These are phyloP conservation scores for Ascoidea asiatica DNA, from an alignment of 805 yeast genomes.

Conservation along the genomic window DNA sequence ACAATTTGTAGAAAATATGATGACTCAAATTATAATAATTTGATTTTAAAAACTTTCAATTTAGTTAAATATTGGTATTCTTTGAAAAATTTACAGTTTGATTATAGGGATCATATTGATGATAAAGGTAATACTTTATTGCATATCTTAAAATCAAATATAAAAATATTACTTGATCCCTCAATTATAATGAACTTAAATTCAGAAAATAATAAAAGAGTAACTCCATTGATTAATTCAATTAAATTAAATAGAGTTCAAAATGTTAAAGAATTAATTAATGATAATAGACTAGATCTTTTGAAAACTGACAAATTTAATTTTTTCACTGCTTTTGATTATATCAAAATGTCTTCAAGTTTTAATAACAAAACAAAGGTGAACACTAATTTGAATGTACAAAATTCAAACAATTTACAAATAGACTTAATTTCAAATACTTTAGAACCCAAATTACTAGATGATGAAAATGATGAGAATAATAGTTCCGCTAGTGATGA, in stretches of 20 bases:
- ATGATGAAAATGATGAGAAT: constrained; percentile 7
- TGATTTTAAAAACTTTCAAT: constrained; percentile 33
- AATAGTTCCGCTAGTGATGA: constrained; percentile 3
- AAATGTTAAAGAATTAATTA: constrained; percentile 38
- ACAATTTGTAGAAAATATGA: constrained; percentile 72
- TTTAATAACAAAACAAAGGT: neutral
- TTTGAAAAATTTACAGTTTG: constrained; percentile 18
- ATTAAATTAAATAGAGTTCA: constrained; percentile 55
- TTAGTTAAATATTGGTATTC: constrained; percentile 31
- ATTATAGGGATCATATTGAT: constrained; percentile 57
- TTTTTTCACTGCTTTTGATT: constrained; percentile 30
- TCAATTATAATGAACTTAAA: constrained; percentile 45
- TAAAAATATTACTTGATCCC: constrained; percentile 24
- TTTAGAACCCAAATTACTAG: constrained; percentile 3
- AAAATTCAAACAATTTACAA: neutral
- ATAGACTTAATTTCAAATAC: neutral
- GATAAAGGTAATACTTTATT: constrained; percentile 59
- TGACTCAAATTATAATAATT: constrained; percentile 40
- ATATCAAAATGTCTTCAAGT: constrained; percentile 22
- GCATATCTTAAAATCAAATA: constrained; percentile 49
- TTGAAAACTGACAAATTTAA: constrained; percentile 17
- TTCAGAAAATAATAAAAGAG: constrained; percentile 25
- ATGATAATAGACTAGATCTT: constrained; percentile 35
- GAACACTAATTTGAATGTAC: neutral
- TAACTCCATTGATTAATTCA: constrained; percentile 62